A percentile compares a stretch with the other conserved stretches of the same genome.
phyloP scores from a whole-genome alignment of 345 rosid genomes.

The Aethionema arabicum region DNA sequence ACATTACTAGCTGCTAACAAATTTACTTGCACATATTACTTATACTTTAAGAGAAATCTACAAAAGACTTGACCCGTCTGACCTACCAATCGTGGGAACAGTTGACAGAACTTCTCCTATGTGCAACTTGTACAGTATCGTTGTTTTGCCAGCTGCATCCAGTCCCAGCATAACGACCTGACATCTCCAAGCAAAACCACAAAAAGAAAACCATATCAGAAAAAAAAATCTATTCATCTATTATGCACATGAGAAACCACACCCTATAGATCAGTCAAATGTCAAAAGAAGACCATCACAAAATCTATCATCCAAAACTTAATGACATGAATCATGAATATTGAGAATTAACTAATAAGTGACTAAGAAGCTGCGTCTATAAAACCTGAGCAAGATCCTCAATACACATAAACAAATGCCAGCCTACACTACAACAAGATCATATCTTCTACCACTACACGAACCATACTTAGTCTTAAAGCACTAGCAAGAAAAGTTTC shows the following conservation, averaged over 20 bases:
- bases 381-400: too few species aligned
- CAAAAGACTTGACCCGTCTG: not conserved
- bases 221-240: not conserved
- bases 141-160: conserved; percentile 98
- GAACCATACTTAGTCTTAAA: too few species aligned
- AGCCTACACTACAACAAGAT: too few species aligned
- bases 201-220: conserved; percentile 11
- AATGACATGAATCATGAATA: too few species aligned
- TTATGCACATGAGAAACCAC: not conserved
- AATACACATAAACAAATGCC: too few species aligned
- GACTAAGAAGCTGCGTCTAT: too few species aligned
- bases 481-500: too few species aligned
- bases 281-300: not conserved
- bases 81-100: conserved; percentile 92
- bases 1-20: too few species aligned
- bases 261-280: not conserved
- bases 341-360: too few species aligned
- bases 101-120: conserved; percentile 97
- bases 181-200: conserved; percentile 32
- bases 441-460: too few species aligned
- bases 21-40: not conserved
- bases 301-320: too few species aligned
- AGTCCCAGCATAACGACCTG: conserved; percentile 98
- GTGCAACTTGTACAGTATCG: conserved; percentile 93
- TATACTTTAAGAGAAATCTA: not conserved